These are phyloP conservation scores for Boletellus ananiceps DNA, from an alignment of 768 basidiomycete genomes.

Conservation along the genomic window DNA sequence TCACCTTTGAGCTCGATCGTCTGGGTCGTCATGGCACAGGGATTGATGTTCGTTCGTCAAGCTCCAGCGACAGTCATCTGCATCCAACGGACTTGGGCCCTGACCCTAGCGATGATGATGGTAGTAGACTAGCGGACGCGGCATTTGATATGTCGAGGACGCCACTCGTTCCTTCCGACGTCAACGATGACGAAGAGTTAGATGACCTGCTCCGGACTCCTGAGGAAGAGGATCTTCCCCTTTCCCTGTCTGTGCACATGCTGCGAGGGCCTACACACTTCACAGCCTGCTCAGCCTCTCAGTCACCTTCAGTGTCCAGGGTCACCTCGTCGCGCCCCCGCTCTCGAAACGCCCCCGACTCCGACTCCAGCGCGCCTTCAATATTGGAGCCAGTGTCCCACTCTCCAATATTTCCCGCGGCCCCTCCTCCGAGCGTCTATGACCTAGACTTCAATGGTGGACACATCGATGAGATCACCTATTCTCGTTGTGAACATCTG, in stretches of 20 bases:
- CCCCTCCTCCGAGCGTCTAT: slow-evolving; percentile 8
- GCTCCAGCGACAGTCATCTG: slow-evolving; percentile 4
- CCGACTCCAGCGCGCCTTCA: background rate
- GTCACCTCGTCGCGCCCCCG: slow-evolving; percentile 26
- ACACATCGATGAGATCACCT: slow-evolving; percentile 12
- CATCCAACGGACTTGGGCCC: slow-evolving; percentile 8
- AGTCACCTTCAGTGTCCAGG: slow-evolving; percentile 17
- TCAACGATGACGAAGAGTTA: slow-evolving; percentile 27
- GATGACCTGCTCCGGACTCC: slow-evolving; percentile 28
- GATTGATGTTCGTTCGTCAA: background rate
- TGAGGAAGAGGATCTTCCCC: slow-evolving; percentile 16
- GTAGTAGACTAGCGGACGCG: slow-evolving; percentile 6
- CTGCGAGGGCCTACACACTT: background rate
- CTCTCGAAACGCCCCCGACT: slow-evolving; percentile 16
- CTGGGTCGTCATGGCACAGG: background rate
- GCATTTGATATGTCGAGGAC: slow-evolving; percentile 19
- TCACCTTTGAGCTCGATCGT: slow-evolving; percentile 18
- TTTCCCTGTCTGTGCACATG: background rate
- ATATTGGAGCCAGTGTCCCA: background rate
- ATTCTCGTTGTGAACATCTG: slow-evolving; percentile 21
- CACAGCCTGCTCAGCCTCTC: background rate
- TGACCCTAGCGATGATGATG: slow-evolving; percentile 6
- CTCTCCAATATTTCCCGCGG: background rate
- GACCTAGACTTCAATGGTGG: background rate
- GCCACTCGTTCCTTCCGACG: slow-evolving; percentile 23